These are phyloP conservation scores for Auriscalpium vulgare DNA, from an alignment of 768 basidiomycete species.

Conservation along the genomic window DNA sequence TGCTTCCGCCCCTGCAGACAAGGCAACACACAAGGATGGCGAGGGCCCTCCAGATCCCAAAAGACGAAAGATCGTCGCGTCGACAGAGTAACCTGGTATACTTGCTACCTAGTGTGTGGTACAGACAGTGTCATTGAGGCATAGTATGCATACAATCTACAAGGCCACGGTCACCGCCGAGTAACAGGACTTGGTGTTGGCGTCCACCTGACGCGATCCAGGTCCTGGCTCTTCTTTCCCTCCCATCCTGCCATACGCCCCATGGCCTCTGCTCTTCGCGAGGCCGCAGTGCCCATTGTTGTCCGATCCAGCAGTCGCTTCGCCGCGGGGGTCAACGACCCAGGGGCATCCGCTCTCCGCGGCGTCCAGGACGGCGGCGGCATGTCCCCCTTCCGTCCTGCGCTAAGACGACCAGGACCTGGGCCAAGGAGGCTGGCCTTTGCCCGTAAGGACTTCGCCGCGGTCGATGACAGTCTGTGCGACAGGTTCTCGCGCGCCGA, in stretches of 20 bases:
- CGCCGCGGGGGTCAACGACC: constrained; percentile 82
- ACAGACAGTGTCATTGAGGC: not conserved
- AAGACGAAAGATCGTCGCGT: constrained; percentile 41
- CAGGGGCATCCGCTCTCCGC: constrained; percentile 59
- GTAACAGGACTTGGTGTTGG: constrained; percentile 53
- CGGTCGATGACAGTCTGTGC: constrained; percentile 72
- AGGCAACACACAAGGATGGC: not conserved
- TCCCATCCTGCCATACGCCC: constrained; percentile 52
- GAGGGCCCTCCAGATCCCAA: constrained; percentile 29
- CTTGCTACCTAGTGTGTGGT: constrained; percentile 10
- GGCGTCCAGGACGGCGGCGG: constrained; percentile 77
- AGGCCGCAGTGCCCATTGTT: constrained; percentile 54
- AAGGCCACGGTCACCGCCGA: constrained; percentile 22
- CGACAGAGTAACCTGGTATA: no score
- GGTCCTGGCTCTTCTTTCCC: constrained; percentile 47
- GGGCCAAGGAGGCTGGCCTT: constrained; percentile 59
- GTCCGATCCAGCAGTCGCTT: constrained; percentile 66
- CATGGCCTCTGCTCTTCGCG: constrained; percentile 63
- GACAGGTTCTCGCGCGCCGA: constrained; percentile 78
- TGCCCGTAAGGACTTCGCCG: constrained; percentile 70
- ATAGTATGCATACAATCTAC: not conserved
- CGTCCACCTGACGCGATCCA: constrained; percentile 69
- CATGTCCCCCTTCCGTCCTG: constrained; percentile 47
- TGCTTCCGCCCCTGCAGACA: constrained; percentile 14
- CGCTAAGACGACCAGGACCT: not conserved